Evolutionary conservation across 2,329 filamentous ascomycete species (phyloP), one percentile per base, ranked within the genome.

Genomic region (Coniochaeta sp.): DNA sequence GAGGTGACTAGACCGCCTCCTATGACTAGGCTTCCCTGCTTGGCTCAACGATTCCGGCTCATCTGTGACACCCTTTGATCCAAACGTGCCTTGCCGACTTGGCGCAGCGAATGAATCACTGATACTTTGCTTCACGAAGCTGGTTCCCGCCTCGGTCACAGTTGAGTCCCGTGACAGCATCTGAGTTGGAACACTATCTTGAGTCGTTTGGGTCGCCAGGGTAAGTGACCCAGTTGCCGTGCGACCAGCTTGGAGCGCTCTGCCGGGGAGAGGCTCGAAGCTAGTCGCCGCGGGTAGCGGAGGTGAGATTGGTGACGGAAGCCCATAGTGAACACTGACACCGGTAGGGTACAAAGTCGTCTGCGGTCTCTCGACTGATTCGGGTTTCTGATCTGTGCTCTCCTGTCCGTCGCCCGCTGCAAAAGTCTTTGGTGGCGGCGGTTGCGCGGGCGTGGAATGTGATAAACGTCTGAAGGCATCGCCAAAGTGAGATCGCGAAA

Each of bases 31-130:
- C 9, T n/a, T 7, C 36, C 56, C 36, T 31, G n/a, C 55, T 40
- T n/a, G 58, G 24, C 65, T 63, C 55, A 68, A 62, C n/a, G 62
- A 60, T 57, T 68, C 65, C 31, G 67, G 67, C 58, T 69, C 67
- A 57, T 66, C 66, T 12, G 64, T 67, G 31, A 68, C 67, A 59
- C 66, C 65, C 26, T 26, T 34, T 1, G 54, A 57, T 22, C 54
- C 54, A 22, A 57, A 57, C 54, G 54, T 57, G 17, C n/a, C 54
- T 22, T 57, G 28, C 17, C 54, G 54, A 26, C 31, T 57, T 34
- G 54, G 54, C 19, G 54, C 14, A 14, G 34, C 31, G 54, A 57
- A 34, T 22, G 54, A 19, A 38, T 38, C 54, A 28, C 33, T 31
- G 19, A 16, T 17, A 14, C 38, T 31, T 3, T 58, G 56, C 34